Base-by-base conservation (phyloP, 2,329 filamentous ascomycete species). In the Gaeumannomyces tritici region DNA sequence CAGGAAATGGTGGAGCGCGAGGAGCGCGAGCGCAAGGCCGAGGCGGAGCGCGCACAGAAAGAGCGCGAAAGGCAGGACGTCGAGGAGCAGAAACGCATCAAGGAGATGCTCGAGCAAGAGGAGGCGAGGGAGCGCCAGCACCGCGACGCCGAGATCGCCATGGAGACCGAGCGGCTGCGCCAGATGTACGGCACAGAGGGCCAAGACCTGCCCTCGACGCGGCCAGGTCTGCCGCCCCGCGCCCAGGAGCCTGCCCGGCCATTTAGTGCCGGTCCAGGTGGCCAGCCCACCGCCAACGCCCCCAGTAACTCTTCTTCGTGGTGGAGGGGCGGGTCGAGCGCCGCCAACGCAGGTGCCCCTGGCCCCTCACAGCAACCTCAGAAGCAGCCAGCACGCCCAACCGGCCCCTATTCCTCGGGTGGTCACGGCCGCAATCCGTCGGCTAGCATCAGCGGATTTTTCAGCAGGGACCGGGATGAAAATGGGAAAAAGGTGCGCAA, bases 151-250 rank as follows among this genome's bases (percentile, higher is more conserved):
- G 83, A 84, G 67, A 76, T 93, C 1, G 87, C 93, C 26, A 83
- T 82, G 65, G 93, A 99, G 76, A 98, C 95, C 0, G 91, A 95
- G 72, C 82, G 92, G 1, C 77, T 99, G 47, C 79, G 84, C 27
- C 83, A 79, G 67, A 73, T 88, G 67, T 93, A 90, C 68, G 89
- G 89, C 59, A 78, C 84, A 57, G 74, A 80, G 60, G 78, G 79
- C 0, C 79, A 82, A 69, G 72, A 73, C 2, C 65, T 75, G 31
- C 75, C 68, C 64, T 74, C 67, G 55, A 18, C 42, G 55, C 61
- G 54, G 62, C 66, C 66, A 58, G 65, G 63, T n/a, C 61, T 63
- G 18, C 65, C 65, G 26, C 62, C 59, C 2, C 64, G 64, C 11
- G 58, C 68, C 65, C 61, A 61, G 26, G 69, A 70, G 27, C 80